These are phyloP conservation scores for Penicillium sp. DNA, from an alignment of 2,329 filamentous ascomycete genomes.

Conservation along the genomic window DNA sequence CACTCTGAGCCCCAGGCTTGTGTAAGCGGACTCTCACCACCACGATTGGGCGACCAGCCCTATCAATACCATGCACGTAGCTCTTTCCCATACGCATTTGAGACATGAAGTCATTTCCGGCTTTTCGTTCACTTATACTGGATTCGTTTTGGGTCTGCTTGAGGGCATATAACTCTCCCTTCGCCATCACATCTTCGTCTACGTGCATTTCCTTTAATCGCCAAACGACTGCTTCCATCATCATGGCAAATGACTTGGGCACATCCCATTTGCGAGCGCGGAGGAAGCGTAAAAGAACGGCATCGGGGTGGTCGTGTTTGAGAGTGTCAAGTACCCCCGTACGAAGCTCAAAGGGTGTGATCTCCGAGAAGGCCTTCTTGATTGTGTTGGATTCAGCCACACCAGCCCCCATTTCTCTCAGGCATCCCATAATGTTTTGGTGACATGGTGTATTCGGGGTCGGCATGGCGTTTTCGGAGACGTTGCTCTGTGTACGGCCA, in stretches of 20 bases:
- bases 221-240: constrained; percentile 89
- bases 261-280: constrained; percentile 90
- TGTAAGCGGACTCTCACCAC: constrained; percentile 78
- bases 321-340: constrained; percentile 82
- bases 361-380: constrained; percentile 70
- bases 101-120: constrained; percentile 70
- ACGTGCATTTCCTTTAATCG: constrained; percentile 75
- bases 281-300: constrained; percentile 73
- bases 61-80: constrained; percentile 82
- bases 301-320: constrained; percentile 91
- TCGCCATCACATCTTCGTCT: constrained; percentile 77
- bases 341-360: constrained; percentile 72
- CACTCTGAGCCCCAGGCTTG: constrained; percentile 77
- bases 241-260: constrained; percentile 84
- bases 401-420: constrained; percentile 22
- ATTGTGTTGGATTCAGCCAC: constrained; percentile 67
- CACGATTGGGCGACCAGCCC: constrained; percentile 77
- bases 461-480: constrained; percentile 73
- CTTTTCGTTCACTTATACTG: constrained; percentile 61
- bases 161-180: constrained; percentile 66
- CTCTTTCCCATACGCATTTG: constrained; percentile 89
- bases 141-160: constrained; percentile 53
- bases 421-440: constrained; percentile 19
- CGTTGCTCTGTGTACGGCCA: constrained; percentile 34
- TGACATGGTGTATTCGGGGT: constrained; percentile 41